Evolutionary conservation across 805 yeast genomes (phyloP).

Genomic region (Pachysolen tannophilus): DNA sequence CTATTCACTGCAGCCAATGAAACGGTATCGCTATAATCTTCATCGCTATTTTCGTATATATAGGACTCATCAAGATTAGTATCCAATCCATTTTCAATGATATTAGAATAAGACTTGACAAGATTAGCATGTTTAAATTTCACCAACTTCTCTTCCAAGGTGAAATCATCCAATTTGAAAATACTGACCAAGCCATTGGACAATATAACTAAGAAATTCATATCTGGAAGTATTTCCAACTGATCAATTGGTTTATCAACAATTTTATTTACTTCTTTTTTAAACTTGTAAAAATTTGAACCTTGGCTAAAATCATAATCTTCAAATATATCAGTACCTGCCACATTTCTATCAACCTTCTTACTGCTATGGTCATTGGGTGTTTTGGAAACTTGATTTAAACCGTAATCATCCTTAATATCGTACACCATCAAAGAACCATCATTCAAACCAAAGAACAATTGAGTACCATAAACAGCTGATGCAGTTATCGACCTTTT

Average conservation of each 20-base stretch:
- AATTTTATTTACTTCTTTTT: neutral
- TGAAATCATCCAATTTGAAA: conserved; percentile 20
- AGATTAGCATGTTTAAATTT: conserved; percentile 25
- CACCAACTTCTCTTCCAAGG: conserved; percentile 21
- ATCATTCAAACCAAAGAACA: conserved; percentile 16
- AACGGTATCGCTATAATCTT: conserved; percentile 19
- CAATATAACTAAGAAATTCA: conserved; percentile 23
- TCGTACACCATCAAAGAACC: conserved; percentile 15
- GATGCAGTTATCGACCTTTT: neutral
- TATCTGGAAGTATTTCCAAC: conserved; percentile 22
- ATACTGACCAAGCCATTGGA: conserved; percentile 23
- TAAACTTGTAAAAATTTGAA: neutral
- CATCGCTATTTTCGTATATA: conserved; percentile 1
- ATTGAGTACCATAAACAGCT: conserved; percentile 5
- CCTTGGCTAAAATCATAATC: neutral
- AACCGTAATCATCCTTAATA: conserved; percentile 2
- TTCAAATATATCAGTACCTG: neutral
- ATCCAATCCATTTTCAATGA: conserved; percentile 2
- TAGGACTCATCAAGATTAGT: conserved; percentile 5
- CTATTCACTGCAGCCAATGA: conserved; percentile 21
- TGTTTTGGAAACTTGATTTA: no score
- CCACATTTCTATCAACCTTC: neutral
- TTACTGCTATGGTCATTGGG: neutral
- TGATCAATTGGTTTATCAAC: conserved; percentile 19
- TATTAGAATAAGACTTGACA: conserved; percentile 17